These are phyloP conservation scores for Starmerella vaccinii DNA, from an alignment of 805 yeast genomes.

Conservation along the genomic window DNA sequence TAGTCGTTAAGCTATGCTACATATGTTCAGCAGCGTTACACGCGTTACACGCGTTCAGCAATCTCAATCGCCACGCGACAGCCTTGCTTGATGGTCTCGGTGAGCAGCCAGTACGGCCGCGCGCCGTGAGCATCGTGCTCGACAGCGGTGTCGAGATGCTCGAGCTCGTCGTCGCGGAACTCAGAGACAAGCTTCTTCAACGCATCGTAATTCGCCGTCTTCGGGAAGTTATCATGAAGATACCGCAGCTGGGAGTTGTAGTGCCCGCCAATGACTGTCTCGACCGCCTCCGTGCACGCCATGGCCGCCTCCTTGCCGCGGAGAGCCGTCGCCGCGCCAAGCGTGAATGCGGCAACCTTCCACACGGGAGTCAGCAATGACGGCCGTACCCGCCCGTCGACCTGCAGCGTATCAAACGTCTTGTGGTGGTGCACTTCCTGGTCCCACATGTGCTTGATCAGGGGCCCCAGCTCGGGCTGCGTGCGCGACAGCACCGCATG, in stretches of 20 bases:
- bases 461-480: slow-evolving; percentile 65
- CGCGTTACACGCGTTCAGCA: slow-evolving; percentile 62
- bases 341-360: slow-evolving; percentile 78
- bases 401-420: slow-evolving; percentile 72
- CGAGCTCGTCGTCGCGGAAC: slow-evolving; percentile 90
- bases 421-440: slow-evolving; percentile 87
- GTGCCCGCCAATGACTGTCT: slow-evolving; percentile 94
- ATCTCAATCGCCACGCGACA: slow-evolving; percentile 85
- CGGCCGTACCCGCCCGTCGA: slow-evolving; percentile 74
- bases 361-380: slow-evolving; percentile 84
- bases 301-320: slow-evolving; percentile 92
- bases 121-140: slow-evolving; percentile 88
- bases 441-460: slow-evolving; percentile 94
- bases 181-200: slow-evolving; percentile 55
- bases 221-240: slow-evolving; percentile 54
- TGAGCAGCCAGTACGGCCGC: slow-evolving; percentile 77
- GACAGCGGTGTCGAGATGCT: slow-evolving; percentile 88
- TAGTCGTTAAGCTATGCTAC: not conserved
- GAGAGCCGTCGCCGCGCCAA: slow-evolving; percentile 80
- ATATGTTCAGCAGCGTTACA: too few relatives aligned
- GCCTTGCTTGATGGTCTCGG: slow-evolving; percentile 74
- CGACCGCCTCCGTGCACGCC: slow-evolving; percentile 99
- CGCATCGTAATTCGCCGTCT: slow-evolving; percentile 46
- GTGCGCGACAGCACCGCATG: slow-evolving; percentile 60
- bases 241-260: slow-evolving; percentile 82